Conservation (phyloP, 768 basidiomycete species). For the Holtermanniella nyarrowii region DNA sequence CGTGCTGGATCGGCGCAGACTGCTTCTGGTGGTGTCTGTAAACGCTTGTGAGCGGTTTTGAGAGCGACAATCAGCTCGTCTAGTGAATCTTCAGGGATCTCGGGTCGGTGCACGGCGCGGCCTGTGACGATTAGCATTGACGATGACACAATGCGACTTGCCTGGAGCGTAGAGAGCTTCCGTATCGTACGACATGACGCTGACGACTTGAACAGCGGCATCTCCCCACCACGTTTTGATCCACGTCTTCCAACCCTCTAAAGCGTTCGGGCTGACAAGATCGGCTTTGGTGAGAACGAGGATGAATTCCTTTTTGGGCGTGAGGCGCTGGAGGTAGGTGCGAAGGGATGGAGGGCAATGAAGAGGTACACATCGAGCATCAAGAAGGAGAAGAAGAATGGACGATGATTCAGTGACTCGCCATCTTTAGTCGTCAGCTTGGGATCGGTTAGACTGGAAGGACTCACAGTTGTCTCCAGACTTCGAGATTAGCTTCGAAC, state of each 20-base stretch:
- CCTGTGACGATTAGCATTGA: slow-evolving; percentile 13
- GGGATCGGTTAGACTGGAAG: not conserved
- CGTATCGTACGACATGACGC: slow-evolving; percentile 59
- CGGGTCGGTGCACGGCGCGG: slow-evolving; percentile 47
- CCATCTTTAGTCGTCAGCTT: slow-evolving; percentile 48
- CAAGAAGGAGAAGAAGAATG: slow-evolving; percentile 88
- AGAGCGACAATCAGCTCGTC: slow-evolving; percentile 57
- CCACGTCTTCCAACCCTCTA: slow-evolving; percentile 34
- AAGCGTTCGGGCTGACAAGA: slow-evolving; percentile 54
- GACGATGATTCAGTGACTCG: slow-evolving; percentile 90
- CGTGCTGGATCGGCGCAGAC: slow-evolving; percentile 47
- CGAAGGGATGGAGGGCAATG: slow-evolving; percentile 91
- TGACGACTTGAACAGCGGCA: slow-evolving; percentile 52
- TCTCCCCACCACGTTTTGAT: slow-evolving; percentile 43
- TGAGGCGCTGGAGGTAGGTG: slow-evolving; percentile 51
- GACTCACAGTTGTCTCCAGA: slow-evolving; percentile 75
- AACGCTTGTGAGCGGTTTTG: slow-evolving; percentile 54
- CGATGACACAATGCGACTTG: slow-evolving; percentile 3
- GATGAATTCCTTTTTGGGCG: slow-evolving; percentile 72
- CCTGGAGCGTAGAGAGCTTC: slow-evolving; percentile 43
- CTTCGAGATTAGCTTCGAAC: slow-evolving; percentile 94
- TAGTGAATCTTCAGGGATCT: slow-evolving; percentile 58
- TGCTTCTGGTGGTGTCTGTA: slow-evolving; percentile 58
- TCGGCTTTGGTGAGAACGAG: slow-evolving; percentile 82
- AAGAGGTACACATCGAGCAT: slow-evolving; percentile 83